Conservation (phyloP, 2,329 filamentous ascomycete species). For the Pleurostoma richardsiae region DNA sequence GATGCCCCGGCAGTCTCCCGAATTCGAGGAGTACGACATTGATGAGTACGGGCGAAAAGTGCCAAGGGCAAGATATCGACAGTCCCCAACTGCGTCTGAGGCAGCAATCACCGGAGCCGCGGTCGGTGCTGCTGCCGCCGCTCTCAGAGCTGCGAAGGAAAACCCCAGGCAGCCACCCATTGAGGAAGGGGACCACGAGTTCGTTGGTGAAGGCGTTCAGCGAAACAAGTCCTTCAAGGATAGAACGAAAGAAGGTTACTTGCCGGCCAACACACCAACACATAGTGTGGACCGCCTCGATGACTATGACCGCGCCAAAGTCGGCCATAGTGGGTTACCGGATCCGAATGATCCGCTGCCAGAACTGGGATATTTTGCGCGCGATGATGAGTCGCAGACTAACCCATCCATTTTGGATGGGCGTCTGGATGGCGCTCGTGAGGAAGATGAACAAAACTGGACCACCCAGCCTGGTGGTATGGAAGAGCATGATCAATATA, state of each 20-base stretch:
- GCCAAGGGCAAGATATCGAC: conserved; percentile 33
- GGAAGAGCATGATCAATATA: conserved; percentile 19
- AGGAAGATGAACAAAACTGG: conserved; percentile 20
- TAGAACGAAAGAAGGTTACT: conserved; percentile 51
- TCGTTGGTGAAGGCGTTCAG: conserved; percentile 44
- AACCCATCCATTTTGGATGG: conserved; percentile 82
- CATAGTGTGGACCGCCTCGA: conserved; percentile 56
- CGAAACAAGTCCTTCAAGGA: conserved; percentile 64
- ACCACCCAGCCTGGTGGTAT: conserved; percentile 26
- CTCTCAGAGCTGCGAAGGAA: conserved; percentile 43
- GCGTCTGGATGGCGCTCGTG: conserved; percentile 51
- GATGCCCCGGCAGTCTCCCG: conserved; percentile 38
- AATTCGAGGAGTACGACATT: conserved; percentile 45
- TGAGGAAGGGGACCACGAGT: conserved; percentile 28
- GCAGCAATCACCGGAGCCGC: conserved; percentile 53
- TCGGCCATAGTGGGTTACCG: conserved; percentile 68
- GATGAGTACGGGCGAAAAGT: conserved; percentile 55
- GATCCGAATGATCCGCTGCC: conserved; percentile 67
- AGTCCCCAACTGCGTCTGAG: conserved; percentile 53
- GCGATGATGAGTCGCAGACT: conserved; percentile 66
- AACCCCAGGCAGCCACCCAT: conserved; percentile 33
- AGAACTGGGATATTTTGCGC: conserved; percentile 62
- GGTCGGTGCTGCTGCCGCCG: conserved; percentile 46
- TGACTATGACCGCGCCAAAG: conserved; percentile 43
- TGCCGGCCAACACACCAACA: conserved; percentile 49